phyloP scores from a whole-genome alignment of 2,329 filamentous ascomycete species.

The Ceratocystis eucalypticola region DNA sequence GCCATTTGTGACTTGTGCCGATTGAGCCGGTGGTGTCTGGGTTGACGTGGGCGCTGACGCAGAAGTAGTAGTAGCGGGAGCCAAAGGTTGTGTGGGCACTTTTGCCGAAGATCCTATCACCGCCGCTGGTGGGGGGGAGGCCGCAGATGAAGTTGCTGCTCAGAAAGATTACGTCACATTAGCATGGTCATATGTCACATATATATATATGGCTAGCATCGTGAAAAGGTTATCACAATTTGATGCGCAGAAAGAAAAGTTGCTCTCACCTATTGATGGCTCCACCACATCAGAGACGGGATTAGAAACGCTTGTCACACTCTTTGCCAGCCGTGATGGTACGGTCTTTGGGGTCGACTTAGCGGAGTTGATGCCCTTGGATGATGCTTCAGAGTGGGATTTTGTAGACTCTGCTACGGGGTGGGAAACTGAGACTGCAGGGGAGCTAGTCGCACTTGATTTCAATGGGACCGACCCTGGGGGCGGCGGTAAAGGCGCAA shows the following conservation, averaged over 20 bases:
- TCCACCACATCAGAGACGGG: conserved; percentile 32
- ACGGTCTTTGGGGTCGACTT: conserved; percentile 24
- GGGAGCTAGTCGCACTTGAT: conserved; percentile 42
- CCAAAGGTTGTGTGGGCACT: background rate
- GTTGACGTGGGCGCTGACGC: background rate
- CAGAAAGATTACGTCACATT: background rate
- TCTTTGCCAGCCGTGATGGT: conserved; percentile 15
- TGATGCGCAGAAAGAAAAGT: conserved; percentile 14
- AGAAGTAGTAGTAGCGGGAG: background rate
- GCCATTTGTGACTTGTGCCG: conserved; percentile 22
- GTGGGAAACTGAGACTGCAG: conserved; percentile 35
- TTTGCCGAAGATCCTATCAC: background rate
- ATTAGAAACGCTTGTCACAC: conserved; percentile 31
- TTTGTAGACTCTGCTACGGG: conserved; percentile 27
- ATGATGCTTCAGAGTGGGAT: conserved; percentile 27
- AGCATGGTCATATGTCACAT: background rate
- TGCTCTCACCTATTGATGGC: conserved; percentile 31
- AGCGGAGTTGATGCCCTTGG: conserved; percentile 30
- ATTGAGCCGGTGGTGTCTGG: background rate
- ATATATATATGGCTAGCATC: conserved; percentile 18
- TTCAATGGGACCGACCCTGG: conserved; percentile 45
- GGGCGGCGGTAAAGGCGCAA: conserved; percentile 83
- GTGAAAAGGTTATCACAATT: background rate
- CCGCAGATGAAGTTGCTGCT: conserved; percentile 44
- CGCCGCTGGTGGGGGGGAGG: conserved; percentile 1